Evolutionary conservation across 2,329 filamentous ascomycete species (phyloP), one percentile per base, ranked within the genome.

Genomic region (Orbilia blumenaviensis): DNA sequence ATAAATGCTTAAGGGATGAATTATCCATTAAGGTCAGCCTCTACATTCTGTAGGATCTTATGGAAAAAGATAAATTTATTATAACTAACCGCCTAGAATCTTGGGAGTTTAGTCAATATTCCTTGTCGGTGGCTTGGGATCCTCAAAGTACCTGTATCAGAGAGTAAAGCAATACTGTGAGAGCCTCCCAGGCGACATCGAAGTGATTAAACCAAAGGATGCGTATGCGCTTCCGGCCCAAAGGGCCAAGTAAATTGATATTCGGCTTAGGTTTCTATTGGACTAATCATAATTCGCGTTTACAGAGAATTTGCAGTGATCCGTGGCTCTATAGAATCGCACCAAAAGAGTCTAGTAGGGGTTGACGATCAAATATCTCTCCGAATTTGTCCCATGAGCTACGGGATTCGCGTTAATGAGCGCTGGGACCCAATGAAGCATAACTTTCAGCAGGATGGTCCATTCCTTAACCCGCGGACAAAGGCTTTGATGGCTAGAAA

Each of bases 161-260:
- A 44, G 10, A 32, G 54, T 74, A 9, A 67, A 50, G 21, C 18
- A 56, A 12, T 74, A 74, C 21, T 34, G 52, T n/a, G 18, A 14
- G 12, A 23, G 21, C 9, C 23, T 74, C 18, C 34, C 27, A 7
- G 56, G 46, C 5, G 69, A 48, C 4, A 56, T 41, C 3, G 54
- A 74, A 50, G 69, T 74, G 12, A 74, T 74, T n/a, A 74, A 74
- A 18, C 69, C 69, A 2, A 74, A 16, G 44, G 62, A 74, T 63
- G 69, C 69, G 69, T 74, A 74, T 29, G 69, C 48, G 25, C 4
- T 9, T 29, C 36, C 18, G 6, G 12, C 12, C 21, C 21, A 34
- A 16, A 9, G 4, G 8, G 7, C 1, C 5, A 4, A 41, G 16
- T 34, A 14, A 48, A 12, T n/a, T n/a, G n/a, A n/a, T n/a, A n/a